Base-by-base conservation (phyloP, 2,329 filamentous ascomycete species). In the Spiromastix sp. region DNA sequence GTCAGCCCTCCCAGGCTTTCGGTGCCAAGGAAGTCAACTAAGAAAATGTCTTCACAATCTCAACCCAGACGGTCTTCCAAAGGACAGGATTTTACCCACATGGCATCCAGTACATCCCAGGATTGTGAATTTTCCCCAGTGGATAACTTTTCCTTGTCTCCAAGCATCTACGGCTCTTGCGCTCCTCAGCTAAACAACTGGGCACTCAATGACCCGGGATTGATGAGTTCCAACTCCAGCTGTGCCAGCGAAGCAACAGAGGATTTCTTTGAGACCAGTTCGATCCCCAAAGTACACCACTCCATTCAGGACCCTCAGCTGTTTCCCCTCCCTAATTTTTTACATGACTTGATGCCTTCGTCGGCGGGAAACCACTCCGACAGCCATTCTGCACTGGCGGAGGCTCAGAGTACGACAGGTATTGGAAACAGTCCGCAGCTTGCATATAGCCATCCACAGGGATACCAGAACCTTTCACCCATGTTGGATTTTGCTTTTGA, bases 41-140 rank as follows among this genome's bases (percentile, higher is more conserved):
- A 52, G 34, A 47, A 48, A 38, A 51, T 56, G 48, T 52, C 55
- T 42, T 49, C 50, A 29, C 47, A 49, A 36, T 51, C 55, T 40
- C 49, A 58, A 32, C 42, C 55, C 41, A 60, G 56, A 50, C 55
- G 56, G 33, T 48, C 42, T 42, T 47, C 55, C 45, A 44, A 56
- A 44, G 42, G 54, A 38, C 56, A 52, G 47, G 59, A 56, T 49
- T 47, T 57, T 31, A 50, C 56, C 49, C 57, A 55, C 46, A 50
- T 60, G 48, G 44, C 53, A 48, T 54, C 60, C 44, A 56, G 54
- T 49, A 48, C 49, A 43, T 37, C 52, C 51, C 58, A 60, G 54
- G 59, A 63, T 59, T 55, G 61, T 58, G 59, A 63, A 39, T 49
- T 61, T 42, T 57, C 56, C 36, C 57, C 53, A 48, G 56, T 58